A percentile compares a stretch with the other conserved stretches of the same genome.
phyloP scores from a whole-genome alignment of 2,329 filamentous ascomycete genomes.

The Akanthomyces muscarius region DNA sequence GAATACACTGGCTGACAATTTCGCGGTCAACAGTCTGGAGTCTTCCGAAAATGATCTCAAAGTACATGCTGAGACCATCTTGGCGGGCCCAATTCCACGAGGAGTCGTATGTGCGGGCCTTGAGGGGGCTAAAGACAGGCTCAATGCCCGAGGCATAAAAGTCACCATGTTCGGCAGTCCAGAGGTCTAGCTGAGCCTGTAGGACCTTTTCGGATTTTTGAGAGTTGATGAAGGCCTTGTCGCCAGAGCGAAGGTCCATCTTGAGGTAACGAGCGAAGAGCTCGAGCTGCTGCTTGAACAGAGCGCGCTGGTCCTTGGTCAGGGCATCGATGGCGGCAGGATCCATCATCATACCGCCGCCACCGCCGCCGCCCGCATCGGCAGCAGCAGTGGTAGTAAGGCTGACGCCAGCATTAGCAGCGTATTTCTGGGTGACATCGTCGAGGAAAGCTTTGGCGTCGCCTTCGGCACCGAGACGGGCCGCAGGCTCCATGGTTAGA shows the following conservation, averaged over 20 bases:
- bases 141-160: constrained; percentile 94
- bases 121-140: constrained; percentile 87
- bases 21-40: constrained; percentile 91
- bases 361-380: constrained; percentile 65
- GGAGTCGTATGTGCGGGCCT: constrained; percentile 94
- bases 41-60: constrained; percentile 96
- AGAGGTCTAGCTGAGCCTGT: constrained; percentile 89
- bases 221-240: constrained; percentile 83
- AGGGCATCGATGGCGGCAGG: constrained; percentile 93
- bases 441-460: constrained; percentile 94
- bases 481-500: constrained; percentile 86
- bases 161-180: constrained; percentile 93
- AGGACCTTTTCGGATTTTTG: constrained; percentile 83
- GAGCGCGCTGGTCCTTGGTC: constrained; percentile 89
- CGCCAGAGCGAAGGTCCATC: constrained; percentile 92
- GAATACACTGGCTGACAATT: constrained; percentile 97
- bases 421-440: constrained; percentile 84
- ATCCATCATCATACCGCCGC: constrained; percentile 98
- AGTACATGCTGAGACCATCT: constrained; percentile 97
- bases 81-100: constrained; percentile 99
- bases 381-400: constrained; percentile 72
- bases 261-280: constrained; percentile 93
- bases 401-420: constrained; percentile 74
- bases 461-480: constrained; percentile 81
- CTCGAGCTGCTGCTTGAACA: constrained; percentile 98